phyloP scores from a whole-genome alignment of 495 filamentous ascomycete species.

The Glonium stellatum region DNA sequence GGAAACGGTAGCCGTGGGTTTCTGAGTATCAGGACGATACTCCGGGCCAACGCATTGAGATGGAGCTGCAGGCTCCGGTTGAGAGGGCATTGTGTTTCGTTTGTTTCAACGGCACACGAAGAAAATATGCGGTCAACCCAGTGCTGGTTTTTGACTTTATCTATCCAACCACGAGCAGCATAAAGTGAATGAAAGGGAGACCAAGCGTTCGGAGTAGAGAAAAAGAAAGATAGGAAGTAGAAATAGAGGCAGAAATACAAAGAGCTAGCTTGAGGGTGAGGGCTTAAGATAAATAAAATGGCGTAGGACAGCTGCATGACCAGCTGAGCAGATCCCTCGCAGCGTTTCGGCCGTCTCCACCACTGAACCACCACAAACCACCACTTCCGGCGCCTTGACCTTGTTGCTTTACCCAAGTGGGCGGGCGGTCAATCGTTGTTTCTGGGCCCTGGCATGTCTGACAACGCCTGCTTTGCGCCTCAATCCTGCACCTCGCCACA shows the following conservation, averaged over 20 bases:
- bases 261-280: background rate
- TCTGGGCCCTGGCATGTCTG: too few relatives aligned
- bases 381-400: too few relatives aligned
- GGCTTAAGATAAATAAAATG: background rate
- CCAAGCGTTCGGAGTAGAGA: too few relatives aligned
- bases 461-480: too few relatives aligned
- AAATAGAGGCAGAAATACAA: background rate
- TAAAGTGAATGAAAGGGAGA: too few relatives aligned
- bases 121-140: slow-evolving; percentile 1
- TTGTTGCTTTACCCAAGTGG: too few relatives aligned
- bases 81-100: slow-evolving; percentile 21
- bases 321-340: background rate
- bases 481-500: too few relatives aligned
- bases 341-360: slow-evolving; percentile 1
- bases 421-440: too few relatives aligned
- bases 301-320: background rate
- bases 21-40: slow-evolving; percentile 68
- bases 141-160: background rate
- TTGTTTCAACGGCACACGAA: slow-evolving; percentile 1
- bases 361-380: background rate
- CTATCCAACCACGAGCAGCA: background rate
- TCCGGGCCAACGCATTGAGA: slow-evolving; percentile 69
- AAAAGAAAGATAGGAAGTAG: background rate
- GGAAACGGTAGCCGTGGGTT: slow-evolving; percentile 85
- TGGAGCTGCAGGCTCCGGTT: slow-evolving; percentile 43